Evolutionary conservation across 768 basidiomycete genomes (phyloP).

Genomic region (Floccularia luteovirens): DNA sequence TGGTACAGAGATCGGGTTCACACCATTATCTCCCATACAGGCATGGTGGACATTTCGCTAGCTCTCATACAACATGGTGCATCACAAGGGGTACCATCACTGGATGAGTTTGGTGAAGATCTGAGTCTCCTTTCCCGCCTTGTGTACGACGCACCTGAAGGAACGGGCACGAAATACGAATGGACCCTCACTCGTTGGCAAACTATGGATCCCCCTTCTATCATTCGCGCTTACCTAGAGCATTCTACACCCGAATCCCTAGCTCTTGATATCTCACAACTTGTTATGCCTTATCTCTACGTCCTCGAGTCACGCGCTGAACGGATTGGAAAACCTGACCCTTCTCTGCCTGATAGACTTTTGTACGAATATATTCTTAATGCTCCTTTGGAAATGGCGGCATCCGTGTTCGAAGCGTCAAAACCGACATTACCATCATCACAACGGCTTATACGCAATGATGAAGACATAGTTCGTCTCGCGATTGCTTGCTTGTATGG

Average conservation of each 20-base stretch:
- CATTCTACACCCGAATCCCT: slow-evolving; percentile 63
- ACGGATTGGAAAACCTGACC: slow-evolving; percentile 66
- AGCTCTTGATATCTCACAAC: slow-evolving; percentile 57
- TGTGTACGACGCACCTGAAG: slow-evolving; percentile 71
- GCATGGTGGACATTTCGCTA: slow-evolving; percentile 75
- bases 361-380: slow-evolving; percentile 69
- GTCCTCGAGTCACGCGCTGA: slow-evolving; percentile 87
- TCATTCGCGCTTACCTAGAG: slow-evolving; percentile 71
- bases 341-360: slow-evolving; percentile 51
- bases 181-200: slow-evolving; percentile 79
- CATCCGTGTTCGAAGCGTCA: slow-evolving; percentile 81
- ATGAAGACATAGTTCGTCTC: slow-evolving; percentile 78
- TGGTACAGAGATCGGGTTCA: slow-evolving; percentile 77
- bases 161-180: slow-evolving; percentile 38
- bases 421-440: slow-evolving; percentile 75
- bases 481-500: slow-evolving; percentile 90
- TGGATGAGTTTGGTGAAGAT: slow-evolving; percentile 90
- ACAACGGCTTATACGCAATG: slow-evolving; percentile 71
- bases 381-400: slow-evolving; percentile 58
- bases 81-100: slow-evolving; percentile 63
- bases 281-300: slow-evolving; percentile 90
- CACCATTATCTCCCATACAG: slow-evolving; percentile 52
- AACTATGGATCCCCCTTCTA: slow-evolving; percentile 51
- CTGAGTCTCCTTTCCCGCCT: slow-evolving; percentile 80
- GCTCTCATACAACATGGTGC: slow-evolving; percentile 81